Percentiles rank a stretch among this genome's conserved stretches.
These are phyloP conservation scores for Yarrowia sp. DNA, from an alignment of 805 yeast species.

Conservation along the genomic window DNA sequence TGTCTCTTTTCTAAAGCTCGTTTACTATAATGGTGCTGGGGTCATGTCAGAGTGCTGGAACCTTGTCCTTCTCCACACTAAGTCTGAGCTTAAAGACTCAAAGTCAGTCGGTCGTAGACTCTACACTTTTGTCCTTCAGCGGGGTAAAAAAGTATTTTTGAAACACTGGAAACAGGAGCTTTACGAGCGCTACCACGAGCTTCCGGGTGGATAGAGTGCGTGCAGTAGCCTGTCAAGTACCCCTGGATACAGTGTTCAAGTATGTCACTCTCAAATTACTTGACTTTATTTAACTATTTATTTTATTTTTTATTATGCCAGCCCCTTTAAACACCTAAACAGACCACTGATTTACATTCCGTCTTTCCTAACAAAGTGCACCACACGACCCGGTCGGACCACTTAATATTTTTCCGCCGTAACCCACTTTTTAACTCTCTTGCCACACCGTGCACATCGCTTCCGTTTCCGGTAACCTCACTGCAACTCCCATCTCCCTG, in stretches of 20 bases:
- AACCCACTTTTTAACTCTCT: conserved; percentile 5
- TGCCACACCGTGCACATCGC: conserved; percentile 22
- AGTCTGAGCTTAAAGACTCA: conserved; percentile 19
- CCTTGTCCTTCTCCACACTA: conserved; percentile 39
- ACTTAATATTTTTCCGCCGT: conserved; percentile 12
- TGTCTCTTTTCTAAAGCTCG: too few relatives aligned
- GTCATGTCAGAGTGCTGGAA: conserved; percentile 32
- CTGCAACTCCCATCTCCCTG: conserved; percentile 20
- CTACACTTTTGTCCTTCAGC: not conserved
- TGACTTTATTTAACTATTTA: too few relatives aligned
- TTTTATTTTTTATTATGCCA: too few relatives aligned
- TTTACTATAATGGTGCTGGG: conserved; percentile 5
- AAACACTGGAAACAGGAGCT: too few relatives aligned
- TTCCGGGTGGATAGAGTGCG: too few relatives aligned
- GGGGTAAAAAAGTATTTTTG: conserved; percentile 13
- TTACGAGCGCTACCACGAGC: too few relatives aligned
- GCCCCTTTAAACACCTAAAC: not conserved
- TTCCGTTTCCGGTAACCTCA: conserved; percentile 11
- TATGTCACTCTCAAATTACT: too few relatives aligned
- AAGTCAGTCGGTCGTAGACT: conserved; percentile 1
- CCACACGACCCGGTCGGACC: conserved; percentile 31
- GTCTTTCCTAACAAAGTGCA: conserved; percentile 10
- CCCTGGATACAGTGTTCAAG: too few relatives aligned
- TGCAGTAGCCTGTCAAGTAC: too few relatives aligned
- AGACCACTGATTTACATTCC: conserved; percentile 20